phyloP scores from a whole-genome alignment of 345 rosid genomes.

The Salix brachista region DNA sequence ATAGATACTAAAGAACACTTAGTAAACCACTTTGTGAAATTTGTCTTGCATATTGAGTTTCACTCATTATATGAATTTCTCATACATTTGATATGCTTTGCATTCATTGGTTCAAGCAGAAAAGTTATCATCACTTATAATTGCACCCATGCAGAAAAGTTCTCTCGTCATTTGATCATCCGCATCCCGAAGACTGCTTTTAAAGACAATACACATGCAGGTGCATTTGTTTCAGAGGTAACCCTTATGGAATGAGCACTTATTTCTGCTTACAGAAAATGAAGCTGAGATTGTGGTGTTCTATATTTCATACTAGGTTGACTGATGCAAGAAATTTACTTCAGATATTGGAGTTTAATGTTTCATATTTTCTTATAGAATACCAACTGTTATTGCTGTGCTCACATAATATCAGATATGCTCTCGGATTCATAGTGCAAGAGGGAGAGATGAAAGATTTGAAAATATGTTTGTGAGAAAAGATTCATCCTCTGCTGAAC shows the following conservation, averaged over 20 bases:
- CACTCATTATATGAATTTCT: background rate
- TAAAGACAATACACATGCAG: slow-evolving; percentile 88
- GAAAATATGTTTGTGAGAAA: slow-evolving; percentile 57
- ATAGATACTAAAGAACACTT: background rate
- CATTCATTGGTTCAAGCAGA: too few species aligned
- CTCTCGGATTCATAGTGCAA: slow-evolving; percentile 50
- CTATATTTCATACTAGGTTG: background rate
- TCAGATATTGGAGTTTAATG: background rate
- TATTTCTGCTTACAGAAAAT: too few species aligned
- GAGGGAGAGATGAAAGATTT: slow-evolving; percentile 49
- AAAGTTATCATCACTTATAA: background rate
- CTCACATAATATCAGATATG: slow-evolving; percentile 54
- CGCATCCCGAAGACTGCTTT: slow-evolving; percentile 76
- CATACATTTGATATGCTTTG: background rate
- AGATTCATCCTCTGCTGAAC: slow-evolving; percentile 48
- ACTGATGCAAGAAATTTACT: slow-evolving; percentile 2
- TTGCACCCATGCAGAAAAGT: slow-evolving; percentile 60
- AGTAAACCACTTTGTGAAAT: background rate
- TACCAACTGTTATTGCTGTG: slow-evolving; percentile 10
- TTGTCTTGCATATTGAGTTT: background rate
- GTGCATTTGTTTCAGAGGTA: slow-evolving; percentile 97
- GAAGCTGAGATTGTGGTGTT: background rate
- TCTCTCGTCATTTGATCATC: slow-evolving; percentile 80
- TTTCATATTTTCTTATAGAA: background rate
- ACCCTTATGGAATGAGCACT: background rate